Evolutionary conservation across 805 yeast species (phyloP).

Genomic region (Starmerella lactis-condensi): DNA sequence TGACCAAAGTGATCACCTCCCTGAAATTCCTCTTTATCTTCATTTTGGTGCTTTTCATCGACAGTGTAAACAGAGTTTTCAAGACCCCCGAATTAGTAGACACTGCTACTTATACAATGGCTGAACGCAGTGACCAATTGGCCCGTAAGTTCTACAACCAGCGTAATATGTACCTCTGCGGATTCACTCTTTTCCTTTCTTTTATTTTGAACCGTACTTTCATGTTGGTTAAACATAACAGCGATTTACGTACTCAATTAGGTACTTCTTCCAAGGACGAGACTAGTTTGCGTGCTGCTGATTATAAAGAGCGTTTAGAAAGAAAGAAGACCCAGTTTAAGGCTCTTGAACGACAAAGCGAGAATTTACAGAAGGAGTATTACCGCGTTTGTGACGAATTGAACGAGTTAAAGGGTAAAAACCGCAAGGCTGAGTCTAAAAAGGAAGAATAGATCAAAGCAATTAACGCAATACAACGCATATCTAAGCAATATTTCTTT

Average conservation of each 20-base stretch:
- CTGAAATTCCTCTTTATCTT: slow-evolving; percentile 69
- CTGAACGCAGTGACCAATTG: slow-evolving; percentile 63
- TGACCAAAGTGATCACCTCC: slow-evolving; percentile 54
- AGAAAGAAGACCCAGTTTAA: slow-evolving; percentile 48
- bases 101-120: slow-evolving; percentile 22
- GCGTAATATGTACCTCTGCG: slow-evolving; percentile 88
- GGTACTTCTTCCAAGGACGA: slow-evolving; percentile 30
- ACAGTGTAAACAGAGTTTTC: slow-evolving; percentile 68
- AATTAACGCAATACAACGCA: neutral
- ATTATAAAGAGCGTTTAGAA: slow-evolving; percentile 33
- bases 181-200: slow-evolving; percentile 81
- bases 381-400: slow-evolving; percentile 28
- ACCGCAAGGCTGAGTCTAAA: slow-evolving; percentile 1
- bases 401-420: slow-evolving; percentile 14
- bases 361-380: slow-evolving; percentile 45
- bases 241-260: slow-evolving; percentile 12
- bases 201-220: slow-evolving; percentile 72
- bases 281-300: slow-evolving; percentile 30
- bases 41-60: slow-evolving; percentile 66
- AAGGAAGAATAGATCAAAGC: neutral
- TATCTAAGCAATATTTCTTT: neutral
- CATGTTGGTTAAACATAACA: slow-evolving; percentile 53
- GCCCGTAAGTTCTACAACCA: slow-evolving; percentile 90
- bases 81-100: slow-evolving; percentile 43
- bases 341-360: slow-evolving; percentile 55